These are phyloP conservation scores for Dioscorea zingiberensis DNA, from an alignment of 106 monocot genomes.

Conservation along the genomic window DNA sequence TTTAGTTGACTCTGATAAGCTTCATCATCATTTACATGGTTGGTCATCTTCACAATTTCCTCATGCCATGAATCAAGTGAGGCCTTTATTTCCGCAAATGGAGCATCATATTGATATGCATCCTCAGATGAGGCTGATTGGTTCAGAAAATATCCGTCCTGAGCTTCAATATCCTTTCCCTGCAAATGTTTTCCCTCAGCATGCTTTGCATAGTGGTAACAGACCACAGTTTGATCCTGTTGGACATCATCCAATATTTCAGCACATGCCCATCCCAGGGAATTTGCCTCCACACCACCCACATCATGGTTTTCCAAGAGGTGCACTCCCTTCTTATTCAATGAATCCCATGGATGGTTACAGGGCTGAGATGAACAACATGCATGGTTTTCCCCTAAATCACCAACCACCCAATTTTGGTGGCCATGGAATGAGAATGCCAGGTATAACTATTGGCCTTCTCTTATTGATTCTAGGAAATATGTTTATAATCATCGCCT, in stretches of 20 bases:
- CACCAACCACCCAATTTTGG: slow-evolving; percentile 38
- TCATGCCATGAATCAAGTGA: slow-evolving; percentile 29
- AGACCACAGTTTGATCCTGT: slow-evolving; percentile 35
- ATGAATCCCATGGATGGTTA: slow-evolving; percentile 35
- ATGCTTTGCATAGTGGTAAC: slow-evolving; percentile 16
- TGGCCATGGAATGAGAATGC: slow-evolving; percentile 37
- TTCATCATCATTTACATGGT: slow-evolving; percentile 33
- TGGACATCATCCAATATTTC: slow-evolving; percentile 37
- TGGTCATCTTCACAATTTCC: slow-evolving; percentile 19
- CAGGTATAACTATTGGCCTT: slow-evolving; percentile 29
- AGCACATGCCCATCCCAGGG: slow-evolving; percentile 33
- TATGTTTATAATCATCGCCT: too few relatives aligned
- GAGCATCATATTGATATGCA: slow-evolving; percentile 27
- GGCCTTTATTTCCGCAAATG: slow-evolving; percentile 16
- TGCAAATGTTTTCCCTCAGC: slow-evolving; percentile 38
- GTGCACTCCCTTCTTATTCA: slow-evolving; percentile 29
- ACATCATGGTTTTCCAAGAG: slow-evolving; percentile 35
- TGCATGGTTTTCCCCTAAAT: slow-evolving; percentile 35
- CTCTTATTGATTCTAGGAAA: too few relatives aligned
- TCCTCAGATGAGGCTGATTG: slow-evolving; percentile 31
- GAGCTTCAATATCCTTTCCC: slow-evolving; percentile 28
- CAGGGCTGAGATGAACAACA: slow-evolving; percentile 34
- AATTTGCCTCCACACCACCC: slow-evolving; percentile 26
- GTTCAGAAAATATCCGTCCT: slow-evolving; percentile 33
- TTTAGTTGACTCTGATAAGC: slow-evolving; percentile 18